Evolutionary conservation across 2,329 filamentous ascomycete species (phyloP), one percentile per base, ranked within the genome.

Genomic region (Diaporthe ilicicola): DNA sequence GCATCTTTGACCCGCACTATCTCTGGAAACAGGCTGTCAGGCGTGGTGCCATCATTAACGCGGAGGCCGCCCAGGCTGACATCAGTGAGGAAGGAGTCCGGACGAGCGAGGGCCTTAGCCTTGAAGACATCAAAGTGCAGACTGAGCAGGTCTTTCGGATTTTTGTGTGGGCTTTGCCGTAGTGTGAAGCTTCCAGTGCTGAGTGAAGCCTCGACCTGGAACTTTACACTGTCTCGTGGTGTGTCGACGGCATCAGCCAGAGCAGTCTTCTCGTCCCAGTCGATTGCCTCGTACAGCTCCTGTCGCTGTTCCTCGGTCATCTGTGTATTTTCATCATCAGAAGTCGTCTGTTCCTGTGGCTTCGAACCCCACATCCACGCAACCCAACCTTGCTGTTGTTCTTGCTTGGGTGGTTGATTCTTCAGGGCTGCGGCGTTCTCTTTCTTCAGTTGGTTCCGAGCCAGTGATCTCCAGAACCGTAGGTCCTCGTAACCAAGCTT

Each of bases 281-380:
- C 96, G 76, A 99, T 99, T 62, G 94, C 97, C 76, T 97, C 92
- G 80, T 98, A 99, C 12, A 99, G 88, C 81, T 99, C 95, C 79
- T 98, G 94, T 51, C 95, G 92, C 80, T 99, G 95, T 81, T 98
- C 92, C 73, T 99, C 96, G 0, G 94, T 97, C 87, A 99, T 97
- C 72, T 94, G 90, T 0, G 91, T 93, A 73, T 95, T 93, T 75
- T 97, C 92, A 4, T 91, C 87, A 54, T 93, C 86, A 50, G 93
- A 88, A 64, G 81, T 82, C 10, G 83, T 84, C 64, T 91, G 86
- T 64, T 88, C 82, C 46, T 83, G 77, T 0, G 91, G 88, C 76
- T 94, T 93, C 1, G 91, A 87, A 24, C 95, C 95, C 95, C 95
- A 98, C 37, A 94, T 88, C 95, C 95, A 99, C 34, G 93, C 88